phyloP scores from a whole-genome alignment of 2,329 filamentous ascomycete genomes.

The Stemphylium vesicarium region DNA sequence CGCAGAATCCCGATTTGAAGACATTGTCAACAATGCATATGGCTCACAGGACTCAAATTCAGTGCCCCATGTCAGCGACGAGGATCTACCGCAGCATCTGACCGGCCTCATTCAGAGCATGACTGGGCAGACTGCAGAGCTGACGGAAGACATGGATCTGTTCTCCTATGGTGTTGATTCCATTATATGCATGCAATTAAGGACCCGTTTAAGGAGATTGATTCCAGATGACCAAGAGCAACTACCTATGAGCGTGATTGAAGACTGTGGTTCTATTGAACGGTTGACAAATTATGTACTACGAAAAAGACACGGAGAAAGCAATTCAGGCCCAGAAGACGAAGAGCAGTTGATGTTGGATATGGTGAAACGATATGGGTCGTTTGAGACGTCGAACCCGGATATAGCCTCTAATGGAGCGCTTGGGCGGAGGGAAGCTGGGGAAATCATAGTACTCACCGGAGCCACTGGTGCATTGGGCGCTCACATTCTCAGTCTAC shows the following conservation, averaged over 20 bases:
- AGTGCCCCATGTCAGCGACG: constrained; percentile 32
- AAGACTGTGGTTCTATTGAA: constrained; percentile 64
- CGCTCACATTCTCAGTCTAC: constrained; percentile 57
- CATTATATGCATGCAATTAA: constrained; percentile 61
- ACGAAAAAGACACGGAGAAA: constrained; percentile 48
- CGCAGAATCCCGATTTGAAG: constrained; percentile 58
- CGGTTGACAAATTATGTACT: constrained; percentile 49
- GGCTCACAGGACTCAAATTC: constrained; percentile 24
- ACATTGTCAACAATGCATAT: constrained; percentile 58
- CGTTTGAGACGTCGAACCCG: constrained; percentile 41
- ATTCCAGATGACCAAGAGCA: constrained; percentile 42
- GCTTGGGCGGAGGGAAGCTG: background rate
- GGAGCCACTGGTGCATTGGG: constrained; percentile 61
- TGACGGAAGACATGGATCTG: constrained; percentile 56
- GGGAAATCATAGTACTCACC: constrained; percentile 51
- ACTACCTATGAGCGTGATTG: constrained; percentile 65
- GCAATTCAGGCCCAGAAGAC: constrained; percentile 40
- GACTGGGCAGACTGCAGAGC: constrained; percentile 26
- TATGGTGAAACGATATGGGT: constrained; percentile 57
- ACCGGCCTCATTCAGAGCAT: constrained; percentile 27
- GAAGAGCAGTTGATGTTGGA: constrained; percentile 53
- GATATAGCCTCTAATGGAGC: constrained; percentile 5
- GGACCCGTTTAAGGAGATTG: constrained; percentile 47
- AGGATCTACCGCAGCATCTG: constrained; percentile 31
- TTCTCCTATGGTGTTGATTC: constrained; percentile 68